Evolutionary conservation across 1,139 yeast genomes (phyloP).

Genomic region (Pichiaceae sp.): DNA sequence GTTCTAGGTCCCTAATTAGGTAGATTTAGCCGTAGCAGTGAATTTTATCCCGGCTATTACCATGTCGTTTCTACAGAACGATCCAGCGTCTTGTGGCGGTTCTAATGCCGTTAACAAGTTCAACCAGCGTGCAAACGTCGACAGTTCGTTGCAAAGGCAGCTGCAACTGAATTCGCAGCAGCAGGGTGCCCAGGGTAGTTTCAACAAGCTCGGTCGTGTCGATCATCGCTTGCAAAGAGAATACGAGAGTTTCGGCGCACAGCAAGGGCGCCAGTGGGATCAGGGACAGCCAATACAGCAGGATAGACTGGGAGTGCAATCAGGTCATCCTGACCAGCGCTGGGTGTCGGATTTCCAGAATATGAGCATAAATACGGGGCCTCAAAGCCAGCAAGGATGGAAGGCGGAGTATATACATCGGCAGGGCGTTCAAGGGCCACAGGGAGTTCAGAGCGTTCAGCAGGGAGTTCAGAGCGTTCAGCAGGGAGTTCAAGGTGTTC

Average conservation of each 20-base stretch:
- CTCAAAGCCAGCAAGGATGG: background rate
- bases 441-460: background rate
- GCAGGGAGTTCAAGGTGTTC: background rate
- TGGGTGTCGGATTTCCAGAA: constrained; percentile 19
- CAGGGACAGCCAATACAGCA: constrained; percentile 4
- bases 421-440: background rate
- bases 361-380: constrained; percentile 9
- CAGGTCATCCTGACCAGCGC: constrained; percentile 5
- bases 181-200: background rate
- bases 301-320: constrained; percentile 4
- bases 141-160: constrained; percentile 12
- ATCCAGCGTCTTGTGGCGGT: constrained; percentile 16
- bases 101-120: constrained; percentile 15
- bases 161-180: constrained; percentile 1
- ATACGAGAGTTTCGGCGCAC: constrained; percentile 7
- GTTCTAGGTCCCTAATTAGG: too few species aligned
- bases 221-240: constrained; percentile 9
- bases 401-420: background rate
- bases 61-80: constrained; percentile 10
- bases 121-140: constrained; percentile 10
- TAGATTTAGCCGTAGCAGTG: too few species aligned
- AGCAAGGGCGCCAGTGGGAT: background rate
- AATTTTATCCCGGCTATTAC: too few species aligned
- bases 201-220: constrained; percentile 6
- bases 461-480: background rate